Percentiles rank a stretch among this genome's conserved stretches.
phyloP scores from a whole-genome alignment of 305 asterid genomes.

The Rubia peregrina region DNA sequence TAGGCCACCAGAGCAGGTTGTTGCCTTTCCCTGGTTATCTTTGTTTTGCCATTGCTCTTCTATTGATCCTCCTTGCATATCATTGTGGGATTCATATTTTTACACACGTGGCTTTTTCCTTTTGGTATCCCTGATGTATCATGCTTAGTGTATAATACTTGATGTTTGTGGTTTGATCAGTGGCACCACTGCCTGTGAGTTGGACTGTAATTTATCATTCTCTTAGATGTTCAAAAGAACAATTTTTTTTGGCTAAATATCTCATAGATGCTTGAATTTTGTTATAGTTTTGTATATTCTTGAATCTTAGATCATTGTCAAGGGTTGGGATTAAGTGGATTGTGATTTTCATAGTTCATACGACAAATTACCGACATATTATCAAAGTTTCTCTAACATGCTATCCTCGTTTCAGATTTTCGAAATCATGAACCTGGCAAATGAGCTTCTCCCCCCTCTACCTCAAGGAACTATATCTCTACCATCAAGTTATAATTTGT shows the following conservation, averaged over 20 bases:
- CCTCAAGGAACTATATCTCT: slow-evolving; percentile 92
- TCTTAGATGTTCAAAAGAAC: background rate
- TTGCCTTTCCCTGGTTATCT: slow-evolving; percentile 14
- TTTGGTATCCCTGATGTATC: background rate
- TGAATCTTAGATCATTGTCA: background rate
- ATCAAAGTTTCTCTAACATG: slow-evolving; percentile 6
- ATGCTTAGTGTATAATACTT: background rate
- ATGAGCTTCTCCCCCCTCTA: slow-evolving; percentile 95
- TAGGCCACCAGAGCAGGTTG: slow-evolving; percentile 97
- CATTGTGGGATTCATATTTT: background rate
- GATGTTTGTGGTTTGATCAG: background rate
- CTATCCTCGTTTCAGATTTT: slow-evolving; percentile 47
- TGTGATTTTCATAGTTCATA: background rate
- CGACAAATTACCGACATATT: background rate
- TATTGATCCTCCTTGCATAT: background rate
- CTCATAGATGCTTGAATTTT: background rate
- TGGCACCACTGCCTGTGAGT: background rate
- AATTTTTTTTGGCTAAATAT: background rate
- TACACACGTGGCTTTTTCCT: background rate
- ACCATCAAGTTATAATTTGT: slow-evolving; percentile 57
- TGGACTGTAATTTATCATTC: background rate
- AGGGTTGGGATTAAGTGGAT: too few relatives aligned
- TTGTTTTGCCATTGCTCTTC: background rate
- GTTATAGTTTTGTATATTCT: background rate
- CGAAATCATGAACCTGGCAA: slow-evolving; percentile 98